Conservation (phyloP, 108 stramenopile species). For the Epithemia pelagica region DNA sequence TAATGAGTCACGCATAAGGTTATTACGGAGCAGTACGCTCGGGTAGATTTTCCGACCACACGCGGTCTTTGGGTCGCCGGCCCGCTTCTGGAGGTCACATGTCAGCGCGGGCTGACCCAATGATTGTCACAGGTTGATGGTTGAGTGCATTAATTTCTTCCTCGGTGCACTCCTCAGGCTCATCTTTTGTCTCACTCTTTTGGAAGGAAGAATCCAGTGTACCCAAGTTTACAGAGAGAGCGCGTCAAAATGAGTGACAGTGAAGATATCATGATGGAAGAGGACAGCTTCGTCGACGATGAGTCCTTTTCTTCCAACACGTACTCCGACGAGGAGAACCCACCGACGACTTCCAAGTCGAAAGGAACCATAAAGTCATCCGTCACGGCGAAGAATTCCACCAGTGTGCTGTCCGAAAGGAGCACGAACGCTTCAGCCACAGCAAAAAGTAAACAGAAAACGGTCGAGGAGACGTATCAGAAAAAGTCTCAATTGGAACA, state of each 20-base stretch:
- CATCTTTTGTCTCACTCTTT: too few relatives aligned
- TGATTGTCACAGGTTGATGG: too few relatives aligned
- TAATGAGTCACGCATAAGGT: too few relatives aligned
- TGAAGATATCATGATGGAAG: not conserved
- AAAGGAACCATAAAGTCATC: not conserved
- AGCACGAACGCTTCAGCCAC: not conserved
- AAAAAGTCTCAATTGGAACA: conserved; percentile 97
- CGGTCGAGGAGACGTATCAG: conserved; percentile 84
- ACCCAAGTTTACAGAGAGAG: too few relatives aligned
- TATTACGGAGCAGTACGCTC: too few relatives aligned
- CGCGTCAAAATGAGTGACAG: conserved; percentile 1
- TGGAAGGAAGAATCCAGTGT: too few relatives aligned
- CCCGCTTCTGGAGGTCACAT: too few relatives aligned
- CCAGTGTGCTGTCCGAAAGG: not conserved
- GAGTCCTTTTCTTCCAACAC: not conserved
- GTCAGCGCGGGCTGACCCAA: too few relatives aligned
- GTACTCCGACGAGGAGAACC: not conserved
- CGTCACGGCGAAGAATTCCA: not conserved
- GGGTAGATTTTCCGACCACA: too few relatives aligned
- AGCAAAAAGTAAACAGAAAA: conserved; percentile 14
- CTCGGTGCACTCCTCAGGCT: too few relatives aligned
- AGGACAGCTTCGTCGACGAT: not conserved
- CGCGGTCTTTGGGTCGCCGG: too few relatives aligned
- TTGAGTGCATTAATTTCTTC: too few relatives aligned
- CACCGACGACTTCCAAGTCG: not conserved